Evolutionary conservation across 2,329 filamentous ascomycete genomes (phyloP).

Genomic region (Paracamarosporium sp.): DNA sequence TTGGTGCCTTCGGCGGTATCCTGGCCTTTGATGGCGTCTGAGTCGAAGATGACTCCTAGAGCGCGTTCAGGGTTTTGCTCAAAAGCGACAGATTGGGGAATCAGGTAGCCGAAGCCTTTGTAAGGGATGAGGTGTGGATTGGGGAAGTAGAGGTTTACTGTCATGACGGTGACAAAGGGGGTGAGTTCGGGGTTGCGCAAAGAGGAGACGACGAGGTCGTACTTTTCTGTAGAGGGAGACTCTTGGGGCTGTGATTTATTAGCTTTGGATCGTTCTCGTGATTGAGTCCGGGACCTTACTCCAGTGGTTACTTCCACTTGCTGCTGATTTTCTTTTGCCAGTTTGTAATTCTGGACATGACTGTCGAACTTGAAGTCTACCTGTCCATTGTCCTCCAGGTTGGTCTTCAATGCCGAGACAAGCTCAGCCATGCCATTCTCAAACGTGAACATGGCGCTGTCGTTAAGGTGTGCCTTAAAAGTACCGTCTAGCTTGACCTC

Average conservation of each 20-base stretch:
- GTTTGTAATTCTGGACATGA: constrained; percentile 28
- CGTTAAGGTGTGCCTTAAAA: constrained; percentile 38
- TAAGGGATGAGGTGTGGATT: constrained; percentile 68
- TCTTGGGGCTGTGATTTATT: constrained; percentile 19
- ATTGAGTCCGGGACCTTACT: constrained; percentile 22
- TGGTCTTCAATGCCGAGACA: constrained; percentile 41
- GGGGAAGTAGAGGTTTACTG: constrained; percentile 87
- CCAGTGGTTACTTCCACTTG: constrained; percentile 32
- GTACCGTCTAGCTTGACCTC: constrained; percentile 43
- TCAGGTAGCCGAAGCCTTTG: constrained; percentile 87
- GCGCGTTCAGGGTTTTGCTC: constrained; percentile 81
- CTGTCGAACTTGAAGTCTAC: constrained; percentile 49
- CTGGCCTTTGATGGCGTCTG: constrained; percentile 65
- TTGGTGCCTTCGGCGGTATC: constrained; percentile 74
- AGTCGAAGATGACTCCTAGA: constrained; percentile 93
- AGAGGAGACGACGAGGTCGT: constrained; percentile 40
- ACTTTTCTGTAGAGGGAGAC: constrained; percentile 24
- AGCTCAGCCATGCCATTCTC: constrained; percentile 52
- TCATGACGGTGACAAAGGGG: constrained; percentile 81
- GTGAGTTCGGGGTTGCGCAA: constrained; percentile 56
- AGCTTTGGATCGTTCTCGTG: constrained; percentile 5
- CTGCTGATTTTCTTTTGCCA: constrained; percentile 14
- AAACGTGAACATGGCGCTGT: constrained; percentile 52
- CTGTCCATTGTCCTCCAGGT: constrained; percentile 45
- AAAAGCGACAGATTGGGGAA: constrained; percentile 74